phyloP scores from a whole-genome alignment of 108 stramenopile genomes.

The Parietichytrium sp. region DNA sequence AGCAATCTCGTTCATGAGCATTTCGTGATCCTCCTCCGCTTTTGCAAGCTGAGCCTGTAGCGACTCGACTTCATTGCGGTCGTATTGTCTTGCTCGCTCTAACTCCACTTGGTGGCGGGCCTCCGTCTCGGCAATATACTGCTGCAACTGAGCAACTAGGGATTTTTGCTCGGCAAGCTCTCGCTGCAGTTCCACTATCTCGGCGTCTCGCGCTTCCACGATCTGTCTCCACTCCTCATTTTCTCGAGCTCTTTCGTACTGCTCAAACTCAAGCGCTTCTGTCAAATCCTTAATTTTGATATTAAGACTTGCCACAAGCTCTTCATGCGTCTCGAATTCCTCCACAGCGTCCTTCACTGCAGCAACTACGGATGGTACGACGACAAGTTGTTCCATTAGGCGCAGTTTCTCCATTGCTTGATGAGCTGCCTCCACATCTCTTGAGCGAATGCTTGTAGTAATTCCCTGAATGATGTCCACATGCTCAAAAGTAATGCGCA shows the following conservation, averaged over 20 bases:
- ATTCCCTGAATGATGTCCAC: neutral
- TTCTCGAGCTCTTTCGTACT: neutral
- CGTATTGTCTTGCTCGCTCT: neutral
- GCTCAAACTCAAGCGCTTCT: neutral
- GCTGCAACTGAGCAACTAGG: neutral
- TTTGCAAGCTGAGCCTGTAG: neutral
- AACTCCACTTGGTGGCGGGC: neutral
- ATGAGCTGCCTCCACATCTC: neutral
- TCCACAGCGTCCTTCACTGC: slow-evolving; percentile 24
- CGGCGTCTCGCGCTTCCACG: neutral
- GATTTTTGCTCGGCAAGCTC: neutral
- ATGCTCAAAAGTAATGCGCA: neutral
- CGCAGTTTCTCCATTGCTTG: neutral
- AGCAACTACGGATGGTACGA: neutral
- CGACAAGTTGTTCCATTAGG: neutral
- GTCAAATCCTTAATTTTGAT: neutral
- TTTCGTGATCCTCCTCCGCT: neutral
- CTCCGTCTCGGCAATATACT: slow-evolving; percentile 1
- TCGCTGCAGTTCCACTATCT: neutral
- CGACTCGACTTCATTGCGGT: neutral
- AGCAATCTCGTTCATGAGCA: neutral
- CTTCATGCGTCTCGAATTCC: neutral
- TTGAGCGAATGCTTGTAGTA: neutral
- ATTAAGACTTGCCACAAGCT: neutral
- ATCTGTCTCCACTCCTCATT: slow-evolving; percentile 21